Percentiles rank a stretch among this genome's conserved stretches.
Evolutionary conservation across 2,329 filamentous ascomycete genomes (phyloP).

Genomic region (Verruconis gallopava): DNA sequence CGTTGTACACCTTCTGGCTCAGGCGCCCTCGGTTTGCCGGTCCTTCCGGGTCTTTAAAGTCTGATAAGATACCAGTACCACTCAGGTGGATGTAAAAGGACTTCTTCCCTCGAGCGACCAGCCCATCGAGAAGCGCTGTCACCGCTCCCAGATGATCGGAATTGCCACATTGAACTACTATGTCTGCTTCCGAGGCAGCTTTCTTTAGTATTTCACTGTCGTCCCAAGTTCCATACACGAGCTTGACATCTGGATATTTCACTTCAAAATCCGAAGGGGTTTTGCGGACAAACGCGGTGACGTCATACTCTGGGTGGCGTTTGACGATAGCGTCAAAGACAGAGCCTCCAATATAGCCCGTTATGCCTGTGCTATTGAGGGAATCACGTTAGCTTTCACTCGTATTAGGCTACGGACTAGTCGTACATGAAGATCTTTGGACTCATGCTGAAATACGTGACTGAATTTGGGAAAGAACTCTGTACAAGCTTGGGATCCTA

Average conservation of each 20-base stretch:
- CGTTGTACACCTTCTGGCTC: not conserved
- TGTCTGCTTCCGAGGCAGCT: not conserved
- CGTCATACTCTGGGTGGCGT: not conserved
- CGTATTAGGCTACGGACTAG: not conserved
- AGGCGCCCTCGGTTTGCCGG: not conserved
- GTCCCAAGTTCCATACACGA: not conserved
- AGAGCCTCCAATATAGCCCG: not conserved
- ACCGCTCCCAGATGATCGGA: not conserved
- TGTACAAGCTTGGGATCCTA: too few species aligned
- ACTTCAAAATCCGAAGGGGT: not conserved
- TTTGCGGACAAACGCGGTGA: not conserved
- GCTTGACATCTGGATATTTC: not conserved
- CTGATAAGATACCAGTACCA: not conserved
- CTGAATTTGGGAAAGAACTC: too few species aligned
- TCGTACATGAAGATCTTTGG: conserved; percentile 2
- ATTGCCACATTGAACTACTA: not conserved
- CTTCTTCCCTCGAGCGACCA: not conserved
- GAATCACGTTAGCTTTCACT: not conserved
- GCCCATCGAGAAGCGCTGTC: not conserved
- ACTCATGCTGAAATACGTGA: too few species aligned
- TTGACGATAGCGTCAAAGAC: not conserved
- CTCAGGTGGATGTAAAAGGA: not conserved
- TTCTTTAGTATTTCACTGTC: not conserved
- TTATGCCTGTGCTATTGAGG: not conserved
- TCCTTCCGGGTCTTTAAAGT: not conserved